Evolutionary conservation across 2,329 filamentous ascomycete genomes (phyloP).

Genomic region (Aureobasidium vineae): DNA sequence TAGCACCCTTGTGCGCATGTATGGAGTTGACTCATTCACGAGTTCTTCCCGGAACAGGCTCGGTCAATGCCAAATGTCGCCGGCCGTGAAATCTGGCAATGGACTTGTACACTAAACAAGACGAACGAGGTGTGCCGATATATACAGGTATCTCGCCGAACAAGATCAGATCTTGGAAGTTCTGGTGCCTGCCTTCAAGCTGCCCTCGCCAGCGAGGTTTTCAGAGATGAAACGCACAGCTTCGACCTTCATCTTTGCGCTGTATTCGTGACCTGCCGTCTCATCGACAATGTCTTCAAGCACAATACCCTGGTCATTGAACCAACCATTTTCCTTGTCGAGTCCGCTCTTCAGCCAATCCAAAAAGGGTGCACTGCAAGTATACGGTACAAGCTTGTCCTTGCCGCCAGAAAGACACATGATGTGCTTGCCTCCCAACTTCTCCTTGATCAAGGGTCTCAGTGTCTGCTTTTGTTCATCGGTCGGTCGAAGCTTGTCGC

Average conservation of each 20-base stretch:
- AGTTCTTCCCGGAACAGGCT: background rate
- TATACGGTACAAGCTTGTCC: constrained; percentile 72
- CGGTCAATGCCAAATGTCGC: background rate
- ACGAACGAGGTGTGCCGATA: too few species aligned
- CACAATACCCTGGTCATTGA: constrained; percentile 54
- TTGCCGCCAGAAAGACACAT: constrained; percentile 63
- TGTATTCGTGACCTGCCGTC: constrained; percentile 68
- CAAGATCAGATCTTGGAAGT: constrained; percentile 23
- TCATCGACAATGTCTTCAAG: constrained; percentile 67
- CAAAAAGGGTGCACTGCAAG: constrained; percentile 59
- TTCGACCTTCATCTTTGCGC: constrained; percentile 63
- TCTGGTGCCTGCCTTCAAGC: constrained; percentile 12
- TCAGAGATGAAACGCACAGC: constrained; percentile 62
- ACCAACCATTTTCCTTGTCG: constrained; percentile 49
- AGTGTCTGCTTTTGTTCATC: constrained; percentile 48
- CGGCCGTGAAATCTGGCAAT: background rate
- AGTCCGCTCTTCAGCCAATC: constrained; percentile 58
- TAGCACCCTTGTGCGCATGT: background rate
- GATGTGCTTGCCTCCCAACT: constrained; percentile 59
- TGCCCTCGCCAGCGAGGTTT: constrained; percentile 37
- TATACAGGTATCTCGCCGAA: background rate
- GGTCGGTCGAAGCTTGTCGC: constrained; percentile 42
- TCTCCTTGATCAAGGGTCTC: constrained; percentile 34
- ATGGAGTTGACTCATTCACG: constrained; percentile 13
- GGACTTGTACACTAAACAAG: background rate